Evolutionary conservation across 75 land plant species (phyloP), one percentile per base, ranked within the genome.

Genomic region (Cunninghamia lanceolata): DNA sequence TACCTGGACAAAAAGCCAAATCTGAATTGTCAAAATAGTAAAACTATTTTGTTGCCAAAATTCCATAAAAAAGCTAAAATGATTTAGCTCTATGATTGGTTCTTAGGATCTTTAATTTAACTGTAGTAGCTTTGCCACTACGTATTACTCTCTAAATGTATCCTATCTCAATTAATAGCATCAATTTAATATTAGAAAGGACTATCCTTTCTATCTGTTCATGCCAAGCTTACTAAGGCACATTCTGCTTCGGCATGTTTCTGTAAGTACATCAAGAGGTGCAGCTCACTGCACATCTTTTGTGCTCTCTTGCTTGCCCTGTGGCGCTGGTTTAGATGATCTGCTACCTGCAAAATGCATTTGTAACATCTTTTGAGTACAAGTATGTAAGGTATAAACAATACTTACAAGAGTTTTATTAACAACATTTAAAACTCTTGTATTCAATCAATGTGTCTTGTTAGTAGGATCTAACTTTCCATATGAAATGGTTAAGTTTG

Each of bases 161-260:
- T 16, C 40, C 13, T 8, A 43, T 25, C 47, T 79, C 9, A 79
- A 43, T 9, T 43, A 21, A 25, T 42, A 42, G 47, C 16, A 79
- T 28, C 28, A 25, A 2, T 36, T 84, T 84, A 9, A 52, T 9
- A 10, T 25, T 79, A 32, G 35, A 84, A 46, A 35, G 19, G 75
- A 19, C 19, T 53, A 3, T 83, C 14, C 13, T 84, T 84, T 84
- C 74, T 28, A 56, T 21, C 30, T 28, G 47, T 42, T 28, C 46
- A 71, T 79, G 4, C 1, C 9, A 79, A 79, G 43, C 50, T 32
- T 87, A 87, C 88, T 74, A 87, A 50, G 36, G 71, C 88, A 84
- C 36, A 45, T 84, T 87, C 84, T 87, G 88, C 88, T 84, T 87
- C 85, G 43, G 87, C 88, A 47, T 87, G 88, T 85, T 87, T 87